Percentiles rank a stretch among this genome's conserved stretches.
Conservation (phyloP, 495 filamentous ascomycete genomes). For the Podospora conica region DNA sequence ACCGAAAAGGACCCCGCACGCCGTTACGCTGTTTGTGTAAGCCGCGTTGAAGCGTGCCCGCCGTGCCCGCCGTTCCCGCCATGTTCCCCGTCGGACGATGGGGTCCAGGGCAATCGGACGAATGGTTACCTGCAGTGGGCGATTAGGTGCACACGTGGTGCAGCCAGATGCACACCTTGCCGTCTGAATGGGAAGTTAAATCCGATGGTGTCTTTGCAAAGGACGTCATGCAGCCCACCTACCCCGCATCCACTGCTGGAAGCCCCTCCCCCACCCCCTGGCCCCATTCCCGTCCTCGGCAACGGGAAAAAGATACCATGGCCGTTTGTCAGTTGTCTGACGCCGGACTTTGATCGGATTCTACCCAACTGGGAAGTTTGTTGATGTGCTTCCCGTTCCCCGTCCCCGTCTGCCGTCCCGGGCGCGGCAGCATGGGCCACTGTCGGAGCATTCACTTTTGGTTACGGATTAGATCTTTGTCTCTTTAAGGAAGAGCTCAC, state of each 20-base stretch:
- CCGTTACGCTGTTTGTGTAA: background rate
- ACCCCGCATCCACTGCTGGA: background rate
- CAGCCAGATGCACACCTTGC: background rate
- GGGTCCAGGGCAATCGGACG: background rate
- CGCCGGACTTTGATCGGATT: background rate
- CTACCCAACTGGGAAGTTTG: background rate
- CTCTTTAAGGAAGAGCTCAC: background rate
- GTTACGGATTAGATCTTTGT: background rate
- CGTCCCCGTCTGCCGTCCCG: too few species aligned
- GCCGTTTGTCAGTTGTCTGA: too few species aligned
- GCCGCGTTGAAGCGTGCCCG: constrained; percentile 9
- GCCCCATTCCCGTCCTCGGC: background rate
- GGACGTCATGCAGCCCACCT: background rate
- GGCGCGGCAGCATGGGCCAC: background rate
- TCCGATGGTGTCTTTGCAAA: background rate
- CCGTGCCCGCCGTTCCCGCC: background rate
- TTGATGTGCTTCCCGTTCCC: too few species aligned
- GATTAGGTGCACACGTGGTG: background rate
- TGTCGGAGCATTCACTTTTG: background rate
- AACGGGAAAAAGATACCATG: background rate
- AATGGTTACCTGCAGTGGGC: background rate
- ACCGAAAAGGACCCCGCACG: background rate
- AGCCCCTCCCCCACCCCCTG: background rate
- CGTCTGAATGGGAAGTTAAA: background rate
- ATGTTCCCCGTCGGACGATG: background rate